Base-by-base conservation (phyloP, 352 stramenopile genomes). In the Globisporangium carolinianum region DNA sequence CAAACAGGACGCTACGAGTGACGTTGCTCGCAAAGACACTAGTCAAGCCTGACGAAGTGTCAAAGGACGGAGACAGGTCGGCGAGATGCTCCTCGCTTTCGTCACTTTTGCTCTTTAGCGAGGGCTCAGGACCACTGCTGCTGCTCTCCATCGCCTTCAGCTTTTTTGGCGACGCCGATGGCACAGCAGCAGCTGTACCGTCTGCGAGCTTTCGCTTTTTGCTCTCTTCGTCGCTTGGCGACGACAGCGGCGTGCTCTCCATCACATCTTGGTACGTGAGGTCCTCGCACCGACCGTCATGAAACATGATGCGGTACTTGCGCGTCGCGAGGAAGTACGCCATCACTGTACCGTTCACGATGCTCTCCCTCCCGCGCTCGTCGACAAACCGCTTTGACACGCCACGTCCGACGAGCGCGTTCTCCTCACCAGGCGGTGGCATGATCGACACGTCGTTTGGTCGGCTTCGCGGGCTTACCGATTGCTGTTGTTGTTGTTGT, bases 241-340 rank as follows among this genome's bases (percentile, higher is more conserved):
- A 68, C 12, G 62, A 65, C 49, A 73, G 60, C 11, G 76, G 73
- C 43, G 86, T 76, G 57, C 69, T 87, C n/a, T 83, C 68, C 5
- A 83, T 63, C 37, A 88, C 75, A 58, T 91, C 58, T 15, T 79
- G 53, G 46, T 86, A 86, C 47, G 73, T 69, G 51, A 89, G 68
- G 59, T 91, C 81, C 24, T 67, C 71, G 17, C 69, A 83, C 17
- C 65, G 67, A 2, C 81, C 74, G 49, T 87, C 74, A 15, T 62
- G 65, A 45, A 83, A 87, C 46, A 91, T 69, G 9, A 91, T 72
- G 8, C 81, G 76, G 53, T 85, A 91, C 72, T 77, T 91, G 37
- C 79, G 79, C 15, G 76, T 91, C 3, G 81, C 81, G n/a, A 76
- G 75, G 49, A 91, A 91, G 57, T 88, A 91, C 39, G 67, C 74